Base-by-base conservation (phyloP, 2,329 filamentous ascomycete species). In the Ramichloridium luteum region DNA sequence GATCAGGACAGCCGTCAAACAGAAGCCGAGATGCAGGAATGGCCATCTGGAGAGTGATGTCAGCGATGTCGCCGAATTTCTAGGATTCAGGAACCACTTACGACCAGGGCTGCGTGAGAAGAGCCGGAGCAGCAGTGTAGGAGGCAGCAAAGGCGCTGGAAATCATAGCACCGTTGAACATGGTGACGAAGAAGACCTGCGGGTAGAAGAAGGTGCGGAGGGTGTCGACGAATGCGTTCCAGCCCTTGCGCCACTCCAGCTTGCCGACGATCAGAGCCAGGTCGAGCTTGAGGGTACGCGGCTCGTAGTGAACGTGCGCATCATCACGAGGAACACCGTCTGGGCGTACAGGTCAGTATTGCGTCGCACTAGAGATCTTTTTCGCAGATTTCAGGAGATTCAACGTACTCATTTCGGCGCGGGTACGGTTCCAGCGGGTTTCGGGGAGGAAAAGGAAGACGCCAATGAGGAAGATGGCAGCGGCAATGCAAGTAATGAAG, bases 1-100 rank as follows among this genome's bases (percentile, higher is more conserved):
- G 14, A 49, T 32, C 6, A 49, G 30, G 15, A 50, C 14, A 6
- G 48, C 46, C 5, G 47, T 13, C 14, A 50, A 32, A 25, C 40
- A 45, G 1, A 38, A 28, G 12, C 38, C 38, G 6, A 40, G n/a
- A n/a, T 23, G 8, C 8, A 23, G 20, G 20, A 23, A 23, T 8
- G 8, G 8, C 20, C 20, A 23, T 23, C 20, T 23, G 16, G 20
- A 23, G 20, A 23, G n/a, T 8, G n/a, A 8, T 23, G 8, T 23
- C 20, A 23, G n/a, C 20, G n/a, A 23, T 8, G 20, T 23, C 8
- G 20, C 20, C 20, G n/a, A 23, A 23, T 23, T 23, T 11, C 45
- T 44, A 13, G 47, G 35, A 10, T 38, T 35, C 31, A 40, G 35
- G 32, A 47, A 48, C 12, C 8, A 23, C 20, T 23, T 23, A 23